phyloP scores from a whole-genome alignment of 441 rosid genomes.

The Mallotus japonicus region DNA sequence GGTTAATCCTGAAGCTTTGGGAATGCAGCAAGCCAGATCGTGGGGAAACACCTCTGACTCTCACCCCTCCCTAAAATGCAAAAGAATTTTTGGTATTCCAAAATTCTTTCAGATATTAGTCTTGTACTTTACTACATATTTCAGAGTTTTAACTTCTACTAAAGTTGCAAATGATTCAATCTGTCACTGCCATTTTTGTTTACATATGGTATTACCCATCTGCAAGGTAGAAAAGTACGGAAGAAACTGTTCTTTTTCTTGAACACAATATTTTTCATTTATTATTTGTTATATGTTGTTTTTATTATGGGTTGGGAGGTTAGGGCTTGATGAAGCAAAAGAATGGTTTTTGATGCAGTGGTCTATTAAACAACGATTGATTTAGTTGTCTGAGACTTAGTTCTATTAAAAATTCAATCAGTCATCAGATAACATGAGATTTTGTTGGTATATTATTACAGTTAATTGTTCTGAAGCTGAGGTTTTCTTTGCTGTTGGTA shows the following conservation, averaged over 20 bases:
- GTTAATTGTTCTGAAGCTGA: conserved; percentile 51
- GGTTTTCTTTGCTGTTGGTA: conserved; percentile 58
- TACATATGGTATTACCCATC: neutral
- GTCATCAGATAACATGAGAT: neutral
- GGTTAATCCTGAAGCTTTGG: too few relatives aligned
- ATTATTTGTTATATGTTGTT: neutral
- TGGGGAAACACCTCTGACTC: neutral
- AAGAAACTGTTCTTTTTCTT: neutral
- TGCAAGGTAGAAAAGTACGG: neutral
- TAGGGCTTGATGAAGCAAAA: neutral
- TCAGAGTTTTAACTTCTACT: neutral
- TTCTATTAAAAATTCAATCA: neutral
- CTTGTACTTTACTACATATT: neutral
- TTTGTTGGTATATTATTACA: conserved; percentile 15
- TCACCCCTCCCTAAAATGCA: neutral
- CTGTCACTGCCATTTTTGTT: neutral
- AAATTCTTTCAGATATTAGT: neutral
- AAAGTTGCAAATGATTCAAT: neutral
- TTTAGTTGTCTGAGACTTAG: neutral
- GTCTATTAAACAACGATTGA: neutral
- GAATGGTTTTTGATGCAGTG: neutral
- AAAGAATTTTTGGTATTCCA: neutral
- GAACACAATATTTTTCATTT: neutral
- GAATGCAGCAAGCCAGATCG: too few relatives aligned
- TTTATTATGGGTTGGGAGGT: neutral